Conservation (phyloP, 768 basidiomycete species). For the Mycena metata region DNA sequence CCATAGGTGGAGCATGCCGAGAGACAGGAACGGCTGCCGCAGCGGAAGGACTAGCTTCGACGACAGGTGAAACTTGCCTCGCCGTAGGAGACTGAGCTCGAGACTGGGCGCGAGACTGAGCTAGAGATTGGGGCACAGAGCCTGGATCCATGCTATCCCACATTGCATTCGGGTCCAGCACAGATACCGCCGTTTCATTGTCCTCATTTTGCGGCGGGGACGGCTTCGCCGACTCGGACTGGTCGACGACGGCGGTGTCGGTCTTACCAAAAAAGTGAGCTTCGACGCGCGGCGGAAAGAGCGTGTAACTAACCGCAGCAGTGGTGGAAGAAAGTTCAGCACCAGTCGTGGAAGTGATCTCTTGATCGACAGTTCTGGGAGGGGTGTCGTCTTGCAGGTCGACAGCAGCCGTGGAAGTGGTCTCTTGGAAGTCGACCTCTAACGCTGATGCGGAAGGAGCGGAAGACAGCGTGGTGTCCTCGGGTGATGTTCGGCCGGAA, state of each 20-base stretch:
- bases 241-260: not conserved
- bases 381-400: no score
- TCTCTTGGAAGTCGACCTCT: not conserved
- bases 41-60: not conserved
- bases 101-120: no score
- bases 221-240: not conserved
- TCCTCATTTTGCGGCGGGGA: slow-evolving; percentile 10
- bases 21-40: not conserved
- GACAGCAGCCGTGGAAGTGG: not conserved
- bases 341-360: no score
- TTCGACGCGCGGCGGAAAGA: no score
- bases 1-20: slow-evolving; percentile 20
- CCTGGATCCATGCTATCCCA: slow-evolving; percentile 37
- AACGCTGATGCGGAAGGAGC: slow-evolving; percentile 20
- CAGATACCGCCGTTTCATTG: not conserved
- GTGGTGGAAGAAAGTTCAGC: no score
- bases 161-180: slow-evolving; percentile 26
- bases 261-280: no score
- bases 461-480: slow-evolving; percentile 14
- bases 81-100: not conserved
- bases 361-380: no score
- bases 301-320: not conserved
- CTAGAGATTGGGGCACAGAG: slow-evolving; percentile 19
- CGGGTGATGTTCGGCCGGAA: slow-evolving; percentile 14
- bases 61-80: not conserved